phyloP scores from a whole-genome alignment of 2,329 filamentous ascomycete genomes.

The Stagonosporopsis cucurbitacearum region DNA sequence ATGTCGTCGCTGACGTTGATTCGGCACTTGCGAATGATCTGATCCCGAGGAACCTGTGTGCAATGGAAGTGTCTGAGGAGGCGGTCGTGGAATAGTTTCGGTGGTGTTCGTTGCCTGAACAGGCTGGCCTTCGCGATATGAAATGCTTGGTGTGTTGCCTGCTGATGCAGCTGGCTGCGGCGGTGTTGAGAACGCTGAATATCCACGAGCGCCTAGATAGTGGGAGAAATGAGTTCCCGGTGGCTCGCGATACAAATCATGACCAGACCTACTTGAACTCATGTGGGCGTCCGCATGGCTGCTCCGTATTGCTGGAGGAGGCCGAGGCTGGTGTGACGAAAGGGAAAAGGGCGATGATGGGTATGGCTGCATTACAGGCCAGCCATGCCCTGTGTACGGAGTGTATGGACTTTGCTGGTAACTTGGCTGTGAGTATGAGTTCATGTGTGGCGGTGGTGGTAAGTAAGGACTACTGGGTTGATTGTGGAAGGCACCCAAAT shows the following conservation, averaged over 20 bases:
- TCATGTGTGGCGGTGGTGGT: slow-evolving; percentile 17
- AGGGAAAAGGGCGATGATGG: slow-evolving; percentile 18
- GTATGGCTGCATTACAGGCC: slow-evolving; percentile 19
- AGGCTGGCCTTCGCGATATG: not conserved
- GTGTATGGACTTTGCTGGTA: not conserved
- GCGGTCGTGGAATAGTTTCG: slow-evolving; percentile 9
- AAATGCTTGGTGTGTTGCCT: not conserved
- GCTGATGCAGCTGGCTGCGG: not conserved
- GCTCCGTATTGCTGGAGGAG: slow-evolving; percentile 28
- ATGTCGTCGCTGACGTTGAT: not conserved
- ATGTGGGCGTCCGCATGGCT: slow-evolving; percentile 12
- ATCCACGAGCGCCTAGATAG: slow-evolving; percentile 3
- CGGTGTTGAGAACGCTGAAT: not conserved
- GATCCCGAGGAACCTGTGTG: slow-evolving; percentile 24
- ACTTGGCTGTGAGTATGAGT: not conserved
- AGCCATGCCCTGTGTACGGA: slow-evolving; percentile 10
- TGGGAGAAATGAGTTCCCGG: slow-evolving; percentile 9
- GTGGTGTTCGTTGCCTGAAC: slow-evolving; percentile 14
- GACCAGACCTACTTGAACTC: slow-evolving; percentile 8
- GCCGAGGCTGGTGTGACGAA: slow-evolving; percentile 18
- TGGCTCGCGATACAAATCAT: slow-evolving; percentile 15
- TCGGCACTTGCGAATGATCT: slow-evolving; percentile 17
- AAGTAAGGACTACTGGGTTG: slow-evolving; percentile 17
- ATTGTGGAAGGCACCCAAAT: slow-evolving; percentile 11
- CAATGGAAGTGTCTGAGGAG: slow-evolving; percentile 21